Conservation (phyloP, 129 eudicot species). For the Saussurea involucrata region DNA sequence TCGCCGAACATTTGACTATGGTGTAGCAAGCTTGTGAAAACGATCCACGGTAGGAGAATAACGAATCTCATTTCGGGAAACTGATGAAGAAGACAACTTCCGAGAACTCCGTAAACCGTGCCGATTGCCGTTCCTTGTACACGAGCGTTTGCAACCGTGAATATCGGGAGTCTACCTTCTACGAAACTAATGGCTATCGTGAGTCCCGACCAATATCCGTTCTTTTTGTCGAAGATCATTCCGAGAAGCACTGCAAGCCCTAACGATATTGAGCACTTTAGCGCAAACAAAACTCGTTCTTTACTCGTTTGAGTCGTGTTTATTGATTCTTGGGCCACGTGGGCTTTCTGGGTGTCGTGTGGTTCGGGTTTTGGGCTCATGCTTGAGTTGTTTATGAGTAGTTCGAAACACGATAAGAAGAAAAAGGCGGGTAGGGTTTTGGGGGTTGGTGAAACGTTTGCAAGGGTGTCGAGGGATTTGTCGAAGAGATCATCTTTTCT, state of each 20-base stretch:
- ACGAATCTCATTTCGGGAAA: conserved; percentile 44
- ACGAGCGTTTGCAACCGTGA: conserved; percentile 66
- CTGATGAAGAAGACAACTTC: conserved; percentile 46
- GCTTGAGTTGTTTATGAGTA: conserved; percentile 31
- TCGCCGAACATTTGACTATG: conserved; percentile 71
- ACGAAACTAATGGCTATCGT: conserved; percentile 76
- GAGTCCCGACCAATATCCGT: conserved; percentile 87
- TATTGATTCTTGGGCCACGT: conserved; percentile 6
- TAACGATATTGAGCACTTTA: conserved; percentile 73
- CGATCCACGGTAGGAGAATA: conserved; percentile 73
- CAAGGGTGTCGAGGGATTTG: conserved; percentile 24
- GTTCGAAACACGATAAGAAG: conserved; percentile 54
- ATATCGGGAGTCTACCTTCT: conserved; percentile 49
- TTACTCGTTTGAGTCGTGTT: background rate
- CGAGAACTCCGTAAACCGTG: conserved; percentile 67
- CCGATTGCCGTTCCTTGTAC: conserved; percentile 95
- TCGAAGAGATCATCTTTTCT: conserved; percentile 27
- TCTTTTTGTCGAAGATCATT: conserved; percentile 49
- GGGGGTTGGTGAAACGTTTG: conserved; percentile 16
- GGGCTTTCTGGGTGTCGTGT: background rate
- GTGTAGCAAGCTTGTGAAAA: conserved; percentile 65
- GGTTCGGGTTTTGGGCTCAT: conserved; percentile 17
- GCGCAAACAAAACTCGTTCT: conserved; percentile 42
- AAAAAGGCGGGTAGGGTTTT: conserved; percentile 38
- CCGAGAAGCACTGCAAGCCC: conserved; percentile 70